Base-by-base conservation (phyloP, 352 stramenopile genomes). In the Thalassiosira mediterranea region DNA sequence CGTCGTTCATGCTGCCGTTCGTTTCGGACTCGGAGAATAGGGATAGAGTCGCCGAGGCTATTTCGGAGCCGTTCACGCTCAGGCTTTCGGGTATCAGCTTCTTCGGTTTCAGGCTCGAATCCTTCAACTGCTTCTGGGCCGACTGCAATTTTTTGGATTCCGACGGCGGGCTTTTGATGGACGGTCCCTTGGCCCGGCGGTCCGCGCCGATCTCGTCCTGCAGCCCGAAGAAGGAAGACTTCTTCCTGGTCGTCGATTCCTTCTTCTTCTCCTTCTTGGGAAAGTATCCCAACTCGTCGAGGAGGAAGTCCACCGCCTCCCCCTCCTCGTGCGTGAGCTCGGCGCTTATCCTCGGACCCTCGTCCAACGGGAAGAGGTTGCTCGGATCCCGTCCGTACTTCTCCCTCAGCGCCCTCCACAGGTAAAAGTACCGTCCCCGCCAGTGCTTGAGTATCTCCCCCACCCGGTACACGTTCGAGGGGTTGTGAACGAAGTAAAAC, bases 301-400 rank as follows among this genome's bases (percentile, higher is more conserved):
- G 75, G 15, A 92, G 64, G 10, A 79, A 65, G 60, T 87, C 73
- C 13, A 91, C 57, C 11, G 81, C 61, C 62, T 90, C 83, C 61
- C 69, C 62, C 62, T 93, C 84, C 56, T 91, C 87, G 23, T 89
- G 67, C 26, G 82, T 90, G 25, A 91, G 51, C 17, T 63, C 51
- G 8, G 57, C 77, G 37, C 56, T 64, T 28, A 73, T 63, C 19
- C 67, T 59, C 25, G 81, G 67, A 31, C 75, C 74, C 15, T 83
- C 63, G 19, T 66, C 40, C 0, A 91, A 57, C n/a, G 87, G 87
- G 54, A 85, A 90, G 2, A 90, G 72, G 62, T 90, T 75, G 52
- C 81, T 81, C 32, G 87, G 87, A 76, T 91, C 77, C 29, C 57
- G 21, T 4, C 87, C 87, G 73, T 93, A 91, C 66, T 90, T 91